Conservation (phyloP, 2,329 filamentous ascomycete species). For the Pyricularia grisea region DNA sequence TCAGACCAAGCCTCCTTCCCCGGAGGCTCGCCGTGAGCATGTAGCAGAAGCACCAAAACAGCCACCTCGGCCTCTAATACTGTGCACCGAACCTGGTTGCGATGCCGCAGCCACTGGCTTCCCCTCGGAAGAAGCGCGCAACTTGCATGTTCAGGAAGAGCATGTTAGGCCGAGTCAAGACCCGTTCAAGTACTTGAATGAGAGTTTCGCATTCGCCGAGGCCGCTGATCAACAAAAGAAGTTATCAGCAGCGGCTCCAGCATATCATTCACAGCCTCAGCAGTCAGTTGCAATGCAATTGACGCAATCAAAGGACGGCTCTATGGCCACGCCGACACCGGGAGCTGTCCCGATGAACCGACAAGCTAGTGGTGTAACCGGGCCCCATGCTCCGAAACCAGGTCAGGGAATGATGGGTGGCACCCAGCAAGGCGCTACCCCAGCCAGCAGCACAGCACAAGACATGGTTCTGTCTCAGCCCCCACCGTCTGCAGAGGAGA, state of each 20-base stretch:
- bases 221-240: conserved; percentile 32
- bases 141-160: conserved; percentile 47
- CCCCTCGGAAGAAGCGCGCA: conserved; percentile 41
- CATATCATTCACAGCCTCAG: conserved; percentile 7
- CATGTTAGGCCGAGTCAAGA: conserved; percentile 47
- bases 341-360: conserved; percentile 41
- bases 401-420: conserved; percentile 18
- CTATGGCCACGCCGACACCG: conserved; percentile 38
- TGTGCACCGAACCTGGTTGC: conserved; percentile 46
- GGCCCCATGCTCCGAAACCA: conserved; percentile 6
- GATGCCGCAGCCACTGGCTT: conserved; percentile 41
- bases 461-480: not conserved
- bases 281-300: conserved; percentile 24
- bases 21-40: conserved; percentile 30
- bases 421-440: conserved; percentile 2
- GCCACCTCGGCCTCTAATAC: conserved; percentile 31
- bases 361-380: conserved; percentile 26
- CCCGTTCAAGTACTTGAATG: conserved; percentile 41
- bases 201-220: conserved; percentile 37
- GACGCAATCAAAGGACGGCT: conserved; percentile 29
- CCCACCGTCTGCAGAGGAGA: conserved; percentile 11
- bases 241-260: not conserved
- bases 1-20: conserved; percentile 38
- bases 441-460: not conserved
- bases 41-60: conserved; percentile 19